Percentiles rank a stretch among this genome's conserved stretches.
These are phyloP conservation scores for Puya raimondii DNA, from an alignment of 176 grass and related monocot species.

Conservation along the genomic window DNA sequence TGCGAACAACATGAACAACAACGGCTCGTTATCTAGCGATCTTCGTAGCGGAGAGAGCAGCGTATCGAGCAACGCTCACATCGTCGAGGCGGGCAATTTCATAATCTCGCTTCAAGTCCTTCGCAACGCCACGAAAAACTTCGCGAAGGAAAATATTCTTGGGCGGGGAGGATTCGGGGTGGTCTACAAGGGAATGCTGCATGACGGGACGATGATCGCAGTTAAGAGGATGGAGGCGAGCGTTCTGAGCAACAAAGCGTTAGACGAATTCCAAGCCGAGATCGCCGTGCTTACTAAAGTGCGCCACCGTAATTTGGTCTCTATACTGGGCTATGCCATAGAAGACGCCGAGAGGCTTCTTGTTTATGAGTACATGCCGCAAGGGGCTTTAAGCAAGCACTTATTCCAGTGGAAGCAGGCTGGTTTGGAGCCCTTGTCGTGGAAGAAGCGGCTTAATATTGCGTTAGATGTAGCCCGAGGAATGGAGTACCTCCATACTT, in stretches of 20 bases:
- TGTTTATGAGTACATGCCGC: conserved; percentile 91
- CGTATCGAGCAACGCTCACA: conserved; percentile 22
- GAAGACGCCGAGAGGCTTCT: conserved; percentile 88
- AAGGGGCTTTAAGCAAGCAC: conserved; percentile 78
- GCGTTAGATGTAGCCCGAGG: conserved; percentile 85
- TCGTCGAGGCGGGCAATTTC: conserved; percentile 50
- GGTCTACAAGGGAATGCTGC: conserved; percentile 76
- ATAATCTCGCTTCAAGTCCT: conserved; percentile 72
- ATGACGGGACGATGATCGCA: conserved; percentile 79
- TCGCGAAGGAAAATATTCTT: conserved; percentile 66
- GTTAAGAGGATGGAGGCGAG: conserved; percentile 91
- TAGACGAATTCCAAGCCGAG: conserved; percentile 94
- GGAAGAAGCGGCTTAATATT: conserved; percentile 95
- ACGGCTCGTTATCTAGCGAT: conserved; percentile 15
- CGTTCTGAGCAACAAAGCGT: conserved; percentile 74
- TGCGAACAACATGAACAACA: conserved; percentile 25
- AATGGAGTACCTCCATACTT: conserved; percentile 89
- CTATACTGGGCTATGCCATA: conserved; percentile 59
- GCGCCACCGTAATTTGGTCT: conserved; percentile 89
- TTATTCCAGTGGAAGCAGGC: conserved; percentile 76
- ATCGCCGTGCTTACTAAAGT: conserved; percentile 87
- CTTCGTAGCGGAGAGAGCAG: conserved; percentile 29
- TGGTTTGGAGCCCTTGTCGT: conserved; percentile 64
- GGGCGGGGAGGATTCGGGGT: conserved; percentile 82
- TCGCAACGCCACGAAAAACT: conserved; percentile 53